phyloP scores from a whole-genome alignment of 768 basidiomycete genomes.

The Rhodotorula paludigena region DNA sequence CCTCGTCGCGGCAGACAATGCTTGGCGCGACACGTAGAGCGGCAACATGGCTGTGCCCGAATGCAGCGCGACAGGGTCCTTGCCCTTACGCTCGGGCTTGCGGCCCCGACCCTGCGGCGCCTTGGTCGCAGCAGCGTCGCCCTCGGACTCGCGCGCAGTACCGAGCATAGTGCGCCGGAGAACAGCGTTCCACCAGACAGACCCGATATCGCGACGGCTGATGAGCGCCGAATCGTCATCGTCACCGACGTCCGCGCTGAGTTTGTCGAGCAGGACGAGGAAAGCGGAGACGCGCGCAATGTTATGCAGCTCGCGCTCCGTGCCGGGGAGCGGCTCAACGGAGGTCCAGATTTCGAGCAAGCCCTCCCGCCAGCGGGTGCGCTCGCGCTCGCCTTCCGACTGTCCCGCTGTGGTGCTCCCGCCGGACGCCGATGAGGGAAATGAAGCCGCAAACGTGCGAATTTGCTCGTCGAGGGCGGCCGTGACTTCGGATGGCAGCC shows the following conservation, averaged over 20 bases:
- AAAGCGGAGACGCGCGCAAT: constrained; percentile 33
- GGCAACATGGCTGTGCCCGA: neutral
- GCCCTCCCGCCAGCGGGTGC: constrained; percentile 26
- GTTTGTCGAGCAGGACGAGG: constrained; percentile 22
- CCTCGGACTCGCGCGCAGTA: constrained; percentile 15
- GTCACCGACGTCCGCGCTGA: constrained; percentile 28
- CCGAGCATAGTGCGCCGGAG: constrained; percentile 31
- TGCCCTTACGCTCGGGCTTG: constrained; percentile 19
- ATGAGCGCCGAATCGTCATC: constrained; percentile 37
- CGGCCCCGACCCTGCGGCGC: constrained; percentile 1
- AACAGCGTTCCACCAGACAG: constrained; percentile 32
- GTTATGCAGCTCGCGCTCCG: constrained; percentile 20
- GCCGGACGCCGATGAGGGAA: neutral
- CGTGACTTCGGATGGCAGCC: neutral
- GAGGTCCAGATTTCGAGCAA: constrained; percentile 29
- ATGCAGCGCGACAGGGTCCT: neutral
- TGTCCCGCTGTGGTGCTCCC: neutral
- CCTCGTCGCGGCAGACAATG: constrained; percentile 14
- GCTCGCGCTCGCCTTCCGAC: constrained; percentile 26
- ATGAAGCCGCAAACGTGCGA: neutral
- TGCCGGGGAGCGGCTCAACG: constrained; percentile 30
- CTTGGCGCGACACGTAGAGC: constrained; percentile 30
- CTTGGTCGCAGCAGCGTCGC: neutral
- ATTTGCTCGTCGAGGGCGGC: neutral
- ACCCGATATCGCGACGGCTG: constrained; percentile 18